phyloP scores from a whole-genome alignment of 768 basidiomycete species.

The Hypholoma fasciculare region DNA sequence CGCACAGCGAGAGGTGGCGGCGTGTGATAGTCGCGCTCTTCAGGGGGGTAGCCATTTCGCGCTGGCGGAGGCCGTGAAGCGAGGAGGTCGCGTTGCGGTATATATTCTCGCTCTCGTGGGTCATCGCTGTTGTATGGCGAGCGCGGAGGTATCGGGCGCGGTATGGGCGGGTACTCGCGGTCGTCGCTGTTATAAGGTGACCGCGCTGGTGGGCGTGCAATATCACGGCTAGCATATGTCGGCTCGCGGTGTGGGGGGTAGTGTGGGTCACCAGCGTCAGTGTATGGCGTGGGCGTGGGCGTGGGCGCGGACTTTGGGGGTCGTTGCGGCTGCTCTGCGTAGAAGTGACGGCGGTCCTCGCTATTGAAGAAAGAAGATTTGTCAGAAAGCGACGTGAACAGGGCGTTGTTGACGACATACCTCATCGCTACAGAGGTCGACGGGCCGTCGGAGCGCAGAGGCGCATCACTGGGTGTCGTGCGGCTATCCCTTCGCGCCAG shows the following conservation, averaged over 20 bases:
- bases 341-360: slow-evolving; percentile 18
- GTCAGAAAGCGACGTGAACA: slow-evolving; percentile 20
- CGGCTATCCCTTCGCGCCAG: slow-evolving; percentile 21
- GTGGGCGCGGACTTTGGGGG: slow-evolving; percentile 4
- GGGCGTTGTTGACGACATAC: slow-evolving; percentile 19
- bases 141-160: slow-evolving; percentile 4
- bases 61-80: slow-evolving; percentile 8
- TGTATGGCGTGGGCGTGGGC: slow-evolving; percentile 12
- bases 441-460: slow-evolving; percentile 13
- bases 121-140: slow-evolving; percentile 6
- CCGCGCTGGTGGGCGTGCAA: not conserved
- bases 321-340: slow-evolving; percentile 10
- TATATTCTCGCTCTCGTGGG: not conserved
- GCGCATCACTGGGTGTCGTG: slow-evolving; percentile 15
- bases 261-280: slow-evolving; percentile 11
- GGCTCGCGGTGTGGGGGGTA: slow-evolving; percentile 11
- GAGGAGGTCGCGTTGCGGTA: slow-evolving; percentile 1
- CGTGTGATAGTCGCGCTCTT: slow-evolving; percentile 16
- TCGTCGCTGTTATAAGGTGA: slow-evolving; percentile 3
- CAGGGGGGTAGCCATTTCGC: not conserved
- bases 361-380: slow-evolving; percentile 24
- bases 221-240: slow-evolving; percentile 3
- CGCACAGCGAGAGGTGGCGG: slow-evolving; percentile 7
- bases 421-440: slow-evolving; percentile 24
- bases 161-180: not conserved